Conservation (phyloP, 768 basidiomycete genomes). For the Tremella fuciformis region DNA sequence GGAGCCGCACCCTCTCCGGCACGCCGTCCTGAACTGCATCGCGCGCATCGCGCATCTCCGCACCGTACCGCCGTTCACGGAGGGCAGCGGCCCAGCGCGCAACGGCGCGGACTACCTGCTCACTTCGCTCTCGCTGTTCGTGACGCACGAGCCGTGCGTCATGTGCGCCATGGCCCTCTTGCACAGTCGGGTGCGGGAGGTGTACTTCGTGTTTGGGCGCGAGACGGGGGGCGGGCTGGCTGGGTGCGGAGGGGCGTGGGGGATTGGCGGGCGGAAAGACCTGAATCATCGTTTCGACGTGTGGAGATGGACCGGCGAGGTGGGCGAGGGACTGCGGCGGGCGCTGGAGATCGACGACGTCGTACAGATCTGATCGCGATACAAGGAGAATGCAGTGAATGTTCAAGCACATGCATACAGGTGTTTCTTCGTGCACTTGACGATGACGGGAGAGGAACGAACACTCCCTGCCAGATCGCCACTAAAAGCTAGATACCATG, state of each 20-base stretch:
- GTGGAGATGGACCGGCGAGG: conserved; percentile 59
- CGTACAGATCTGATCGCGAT: conserved; percentile 4
- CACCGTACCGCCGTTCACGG: conserved; percentile 46
- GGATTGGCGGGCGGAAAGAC: conserved; percentile 74
- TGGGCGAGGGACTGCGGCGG: conserved; percentile 27
- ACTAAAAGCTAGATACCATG: too few relatives aligned
- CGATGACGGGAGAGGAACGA: too few relatives aligned
- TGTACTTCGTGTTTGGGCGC: conserved; percentile 67
- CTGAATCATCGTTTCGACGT: conserved; percentile 87
- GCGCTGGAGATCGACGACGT: conserved; percentile 35
- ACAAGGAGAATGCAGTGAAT: background rate
- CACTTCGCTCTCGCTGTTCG: conserved; percentile 77
- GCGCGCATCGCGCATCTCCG: conserved; percentile 46
- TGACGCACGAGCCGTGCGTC: conserved; percentile 93
- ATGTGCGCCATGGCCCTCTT: conserved; percentile 97
- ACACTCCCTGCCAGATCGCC: too few relatives aligned
- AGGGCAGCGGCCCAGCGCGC: conserved; percentile 36
- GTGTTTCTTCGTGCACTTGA: too few relatives aligned
- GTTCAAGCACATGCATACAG: too few relatives aligned
- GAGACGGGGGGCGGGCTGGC: conserved; percentile 70
- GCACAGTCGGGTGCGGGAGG: conserved; percentile 87
- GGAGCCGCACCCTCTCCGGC: conserved; percentile 72
- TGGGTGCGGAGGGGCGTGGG: conserved; percentile 55
- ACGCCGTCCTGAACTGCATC: conserved; percentile 69
- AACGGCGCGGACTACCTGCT: conserved; percentile 85